These are phyloP conservation scores for Colletotrichum euphorbiae DNA, from an alignment of 2,329 filamentous ascomycete genomes.

Conservation along the genomic window DNA sequence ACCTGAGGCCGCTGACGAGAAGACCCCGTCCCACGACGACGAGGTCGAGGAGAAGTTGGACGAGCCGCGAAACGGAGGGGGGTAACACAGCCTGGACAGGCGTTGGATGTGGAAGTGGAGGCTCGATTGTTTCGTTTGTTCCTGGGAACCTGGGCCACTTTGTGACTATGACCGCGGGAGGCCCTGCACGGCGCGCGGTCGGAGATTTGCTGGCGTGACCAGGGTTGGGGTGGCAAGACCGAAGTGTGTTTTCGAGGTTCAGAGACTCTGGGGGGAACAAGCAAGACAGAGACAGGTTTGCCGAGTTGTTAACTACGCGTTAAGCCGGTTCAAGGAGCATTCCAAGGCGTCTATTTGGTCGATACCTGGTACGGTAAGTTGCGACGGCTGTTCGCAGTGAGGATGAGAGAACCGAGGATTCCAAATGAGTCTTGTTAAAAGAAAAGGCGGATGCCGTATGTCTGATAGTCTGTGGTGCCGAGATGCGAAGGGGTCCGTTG, in stretches of 20 bases:
- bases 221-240: slow-evolving; percentile 18
- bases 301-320: slow-evolving; percentile 34
- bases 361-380: slow-evolving; percentile 5
- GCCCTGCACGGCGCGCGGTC: slow-evolving; percentile 38
- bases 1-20: slow-evolving; percentile 26
- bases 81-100: slow-evolving; percentile 35
- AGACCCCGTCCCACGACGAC: slow-evolving; percentile 30
- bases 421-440: neutral
- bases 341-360: slow-evolving; percentile 19
- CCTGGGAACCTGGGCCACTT: slow-evolving; percentile 27
- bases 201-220: slow-evolving; percentile 37
- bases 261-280: slow-evolving; percentile 14
- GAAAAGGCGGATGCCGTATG: slow-evolving; percentile 1
- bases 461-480: neutral
- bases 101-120: slow-evolving; percentile 30
- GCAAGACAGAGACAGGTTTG: slow-evolving; percentile 30
- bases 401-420: neutral
- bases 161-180: slow-evolving; percentile 32
- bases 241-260: slow-evolving; percentile 27
- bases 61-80: slow-evolving; percentile 34
- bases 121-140: slow-evolving; percentile 37
- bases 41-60: slow-evolving; percentile 32
- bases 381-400: slow-evolving; percentile 27
- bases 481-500: slow-evolving; percentile 3
- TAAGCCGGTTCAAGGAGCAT: slow-evolving; percentile 26